Base-by-base conservation (phyloP, 148 eudicot species). In the Hydrangea macrophylla region DNA sequence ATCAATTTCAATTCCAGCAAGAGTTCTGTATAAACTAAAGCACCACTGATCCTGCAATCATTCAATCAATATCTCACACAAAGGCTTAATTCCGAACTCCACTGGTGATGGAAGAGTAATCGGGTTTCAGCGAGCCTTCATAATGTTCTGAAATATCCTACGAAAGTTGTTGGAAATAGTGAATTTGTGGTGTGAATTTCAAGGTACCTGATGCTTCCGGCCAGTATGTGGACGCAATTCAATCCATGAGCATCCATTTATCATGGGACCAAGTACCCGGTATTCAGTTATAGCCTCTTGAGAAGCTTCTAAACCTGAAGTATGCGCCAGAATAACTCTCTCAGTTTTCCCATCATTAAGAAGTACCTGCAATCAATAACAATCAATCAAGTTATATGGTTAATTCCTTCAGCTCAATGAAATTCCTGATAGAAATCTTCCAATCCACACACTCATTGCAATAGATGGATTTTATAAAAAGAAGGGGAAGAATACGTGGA, bases 221-320 rank as follows among this genome's bases (percentile, higher is more conserved):
- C 89, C 84, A 7, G 98, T 93, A 77, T 22, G 90, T 7, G 98
- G 98, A 13, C 82, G 79, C 72, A 93, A 72, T 68, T 93, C 98
- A 64, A 93, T 68, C 98, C 98, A 93, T 25, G 96, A 86, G 71
- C 98, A 93, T 58, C 98, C 98, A 79, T 86, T 93, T 53, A 93
- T 88, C 79, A 77, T 86, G 12, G 98, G 98, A 54, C 98, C 98
- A 78, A 93, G 95, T 35, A 93, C 86, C 33, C 95, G 82, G 65
- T 93, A 93, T 74, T 93, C 95, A 27, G 98, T 93, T 60, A 88
- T 56, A 64, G 98, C 96, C 82, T 90, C 96, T 60, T 85, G 92
- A 61, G 82, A 88, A 75, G 86, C 76, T 80, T 90, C 98, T 64
- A 93, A 60, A 73, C 85, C 86, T 45, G 84, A 82, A 59, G 71